Evolutionary conservation across 192 early-diverging fungal species (phyloP).

Genomic region (Jimgerdemannia flammicorona): DNA sequence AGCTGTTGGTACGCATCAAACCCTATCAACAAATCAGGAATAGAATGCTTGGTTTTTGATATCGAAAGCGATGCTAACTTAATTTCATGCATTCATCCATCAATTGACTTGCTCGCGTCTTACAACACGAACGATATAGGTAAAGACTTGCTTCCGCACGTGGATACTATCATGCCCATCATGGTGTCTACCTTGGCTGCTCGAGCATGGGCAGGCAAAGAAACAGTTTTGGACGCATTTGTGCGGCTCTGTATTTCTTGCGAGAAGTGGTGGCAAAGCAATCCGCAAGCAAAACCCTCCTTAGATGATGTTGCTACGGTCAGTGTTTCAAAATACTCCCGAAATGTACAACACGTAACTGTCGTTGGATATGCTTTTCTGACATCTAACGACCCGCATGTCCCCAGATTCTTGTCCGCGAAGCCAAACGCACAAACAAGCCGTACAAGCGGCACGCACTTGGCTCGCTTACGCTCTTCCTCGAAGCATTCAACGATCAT

Average conservation of each 20-base stretch:
- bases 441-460: conserved; percentile 65
- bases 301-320: conserved; percentile 42
- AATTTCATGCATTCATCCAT: background rate
- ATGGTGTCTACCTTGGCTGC: conserved; percentile 59
- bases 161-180: conserved; percentile 52
- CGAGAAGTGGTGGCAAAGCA: conserved; percentile 44
- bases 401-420: conserved; percentile 58
- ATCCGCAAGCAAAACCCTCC: conserved; percentile 11
- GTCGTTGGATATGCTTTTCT: background rate
- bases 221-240: conserved; percentile 64
- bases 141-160: conserved; percentile 35
- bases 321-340: background rate
- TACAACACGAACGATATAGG: background rate
- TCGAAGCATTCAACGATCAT: conserved; percentile 51
- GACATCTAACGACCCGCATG: background rate
- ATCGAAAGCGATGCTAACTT: background rate
- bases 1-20: conserved; percentile 28
- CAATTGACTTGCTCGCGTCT: background rate
- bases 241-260: conserved; percentile 48
- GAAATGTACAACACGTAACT: background rate
- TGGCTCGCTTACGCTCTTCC: conserved; percentile 53
- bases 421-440: conserved; percentile 73
- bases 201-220: conserved; percentile 83
- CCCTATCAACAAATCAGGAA: conserved; percentile 17
- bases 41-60: background rate